phyloP scores from a whole-genome alignment of 2,329 filamentous ascomycete species.

The Botrytis fabae region DNA sequence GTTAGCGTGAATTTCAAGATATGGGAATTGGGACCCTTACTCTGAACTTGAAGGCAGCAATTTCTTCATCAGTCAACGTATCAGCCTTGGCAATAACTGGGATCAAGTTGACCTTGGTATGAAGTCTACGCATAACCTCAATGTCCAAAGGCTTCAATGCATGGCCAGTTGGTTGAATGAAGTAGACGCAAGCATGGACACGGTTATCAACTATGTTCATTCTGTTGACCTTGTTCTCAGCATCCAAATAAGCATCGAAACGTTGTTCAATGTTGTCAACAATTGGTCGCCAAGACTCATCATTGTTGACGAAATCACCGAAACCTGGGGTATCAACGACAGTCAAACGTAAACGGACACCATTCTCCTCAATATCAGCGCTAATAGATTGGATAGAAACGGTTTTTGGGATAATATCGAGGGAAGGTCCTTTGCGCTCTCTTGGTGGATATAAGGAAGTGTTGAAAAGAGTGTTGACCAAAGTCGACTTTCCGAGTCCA shows the following conservation, averaged over 20 bases:
- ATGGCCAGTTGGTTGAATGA: conserved; percentile 98
- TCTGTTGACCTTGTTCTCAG: conserved; percentile 99
- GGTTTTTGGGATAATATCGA: conserved; percentile 98
- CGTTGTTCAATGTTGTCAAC: conserved; percentile 99
- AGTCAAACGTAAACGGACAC: conserved; percentile 91
- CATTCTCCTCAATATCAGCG: conserved; percentile 96
- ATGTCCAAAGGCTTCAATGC: conserved; percentile 98
- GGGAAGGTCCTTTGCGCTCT: conserved; percentile 95
- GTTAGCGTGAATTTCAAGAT: conserved; percentile 25
- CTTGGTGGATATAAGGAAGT: conserved; percentile 97
- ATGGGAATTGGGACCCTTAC: conserved; percentile 57
- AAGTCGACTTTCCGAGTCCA: conserved; percentile 96
- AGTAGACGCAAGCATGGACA: conserved; percentile 98
- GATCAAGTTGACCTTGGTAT: conserved; percentile 99
- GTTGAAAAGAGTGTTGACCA: conserved; percentile 99
- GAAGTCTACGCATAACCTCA: conserved; percentile 97
- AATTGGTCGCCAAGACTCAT: conserved; percentile 98
- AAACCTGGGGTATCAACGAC: conserved; percentile 98
- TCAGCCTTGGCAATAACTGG: conserved; percentile 99
- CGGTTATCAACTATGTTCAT: conserved; percentile 99
- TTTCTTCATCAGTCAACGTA: conserved; percentile 96
- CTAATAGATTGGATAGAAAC: conserved; percentile 94
- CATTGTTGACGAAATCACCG: conserved; percentile 99
- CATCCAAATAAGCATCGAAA: conserved; percentile 96
- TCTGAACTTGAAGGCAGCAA: conserved; percentile 89